Conservation (phyloP, 495 filamentous ascomycete species). For the Clohesyomyces aquaticus region DNA sequence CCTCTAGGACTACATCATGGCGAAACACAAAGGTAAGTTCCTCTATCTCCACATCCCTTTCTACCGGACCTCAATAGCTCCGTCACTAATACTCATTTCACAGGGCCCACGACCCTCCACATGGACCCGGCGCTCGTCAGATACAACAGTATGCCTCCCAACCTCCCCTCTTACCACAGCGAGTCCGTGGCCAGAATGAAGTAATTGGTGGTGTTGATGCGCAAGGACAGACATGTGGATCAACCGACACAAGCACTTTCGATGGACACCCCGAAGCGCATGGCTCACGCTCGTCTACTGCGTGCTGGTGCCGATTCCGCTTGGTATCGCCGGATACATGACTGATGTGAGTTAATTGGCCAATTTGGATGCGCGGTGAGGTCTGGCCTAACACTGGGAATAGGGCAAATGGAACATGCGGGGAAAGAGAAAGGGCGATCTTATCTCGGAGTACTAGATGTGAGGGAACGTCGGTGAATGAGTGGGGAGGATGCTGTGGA, state of each 20-base stretch:
- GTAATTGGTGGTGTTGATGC: not conserved
- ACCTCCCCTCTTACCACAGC: not conserved
- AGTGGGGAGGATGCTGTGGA: not conserved
- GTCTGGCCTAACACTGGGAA: conserved; percentile 10
- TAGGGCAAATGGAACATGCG: conserved; percentile 86
- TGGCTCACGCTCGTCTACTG: conserved; percentile 76
- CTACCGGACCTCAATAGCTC: conserved; percentile 24
- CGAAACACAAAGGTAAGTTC: not conserved
- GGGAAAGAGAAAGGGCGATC: conserved; percentile 84
- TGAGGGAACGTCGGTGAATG: not conserved
- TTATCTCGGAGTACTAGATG: conserved; percentile 65
- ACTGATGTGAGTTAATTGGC: conserved; percentile 71
- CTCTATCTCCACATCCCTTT: not conserved
- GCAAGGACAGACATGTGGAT: conserved; percentile 68
- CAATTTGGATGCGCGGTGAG: not conserved
- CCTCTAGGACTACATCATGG: not conserved
- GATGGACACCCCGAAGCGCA: conserved; percentile 83
- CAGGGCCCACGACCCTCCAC: conserved; percentile 43
- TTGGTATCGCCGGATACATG: conserved; percentile 71
- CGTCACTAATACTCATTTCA: too few relatives aligned
- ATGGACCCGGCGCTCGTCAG: conserved; percentile 50
- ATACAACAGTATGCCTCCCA: conserved; percentile 49
- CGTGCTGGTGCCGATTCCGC: conserved; percentile 65
- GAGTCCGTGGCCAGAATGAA: too few relatives aligned
- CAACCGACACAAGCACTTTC: conserved; percentile 94